Percentiles rank a stretch among this genome's conserved stretches.
These are phyloP conservation scores for Pyrrhoderma lamaoense DNA, from an alignment of 1,284 basidiomycete genomes.

Conservation along the genomic window DNA sequence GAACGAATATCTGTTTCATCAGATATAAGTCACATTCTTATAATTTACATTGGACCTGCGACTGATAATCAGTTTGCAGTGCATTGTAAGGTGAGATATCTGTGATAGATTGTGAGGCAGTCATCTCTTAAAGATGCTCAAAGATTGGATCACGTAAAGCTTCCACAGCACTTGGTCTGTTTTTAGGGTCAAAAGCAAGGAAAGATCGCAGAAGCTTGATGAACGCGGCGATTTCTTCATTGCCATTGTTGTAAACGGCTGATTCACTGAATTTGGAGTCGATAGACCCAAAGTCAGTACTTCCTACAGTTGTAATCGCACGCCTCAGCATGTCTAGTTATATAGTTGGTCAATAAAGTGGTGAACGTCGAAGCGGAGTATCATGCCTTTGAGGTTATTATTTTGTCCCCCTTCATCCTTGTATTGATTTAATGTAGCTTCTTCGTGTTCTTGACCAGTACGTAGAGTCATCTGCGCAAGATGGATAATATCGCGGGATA, in stretches of 20 bases:
- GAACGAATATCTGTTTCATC: too few relatives aligned
- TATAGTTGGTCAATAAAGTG: neutral
- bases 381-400: neutral
- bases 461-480: conserved; percentile 24
- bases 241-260: neutral
- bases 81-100: too few relatives aligned
- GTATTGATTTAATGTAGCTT: conserved; percentile 3
- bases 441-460: conserved; percentile 20
- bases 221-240: conserved; percentile 1
- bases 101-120: too few relatives aligned
- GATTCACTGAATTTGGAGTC: neutral
- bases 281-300: neutral
- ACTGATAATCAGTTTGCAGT: too few relatives aligned
- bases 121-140: neutral
- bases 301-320: neutral
- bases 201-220: neutral
- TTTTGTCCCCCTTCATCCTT: neutral
- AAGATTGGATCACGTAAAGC: conserved; percentile 2
- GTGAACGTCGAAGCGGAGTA: neutral
- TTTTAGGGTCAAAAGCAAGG: neutral
- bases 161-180: neutral
- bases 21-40: too few relatives aligned
- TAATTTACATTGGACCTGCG: too few relatives aligned
- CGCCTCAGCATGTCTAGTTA: conserved; percentile 2
- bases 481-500: conserved; percentile 23